Base-by-base conservation (phyloP, 2,329 filamentous ascomycete genomes). In the Hymenotorrendiella dingleyae region DNA sequence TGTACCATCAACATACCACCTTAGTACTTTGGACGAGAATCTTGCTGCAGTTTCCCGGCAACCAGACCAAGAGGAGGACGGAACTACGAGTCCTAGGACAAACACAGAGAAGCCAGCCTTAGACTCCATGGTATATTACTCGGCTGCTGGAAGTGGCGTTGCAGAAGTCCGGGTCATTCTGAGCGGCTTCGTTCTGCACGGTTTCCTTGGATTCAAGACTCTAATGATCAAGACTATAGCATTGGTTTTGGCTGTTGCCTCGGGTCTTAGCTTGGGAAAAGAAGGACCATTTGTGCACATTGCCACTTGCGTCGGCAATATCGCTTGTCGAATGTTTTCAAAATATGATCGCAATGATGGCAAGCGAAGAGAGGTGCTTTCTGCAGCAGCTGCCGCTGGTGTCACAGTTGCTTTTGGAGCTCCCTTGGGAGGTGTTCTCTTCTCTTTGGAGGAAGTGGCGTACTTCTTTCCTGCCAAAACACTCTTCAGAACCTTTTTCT, bases 401-500 rank as follows among this genome's bases (percentile, higher is more conserved):
- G 88, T 97, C 4, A 86, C 90, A 9, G 91, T 97, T 23, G 91
- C 91, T 10, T 97, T 97, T 61, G 91, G 91, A 27, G 89, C 91
- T 1, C 91, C 91, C 1, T 80, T 86, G 30, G 88, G 89, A 7
- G 91, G 91, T 40, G 89, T 96, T 1, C 72, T 97, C 3, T 97
- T 97, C 64, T 89, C 88, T 24, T 66, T 97, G 22, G 93, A 98
- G 65, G 93, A 97, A 72, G 90, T 97, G 49, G 80, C 86, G 54
- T 97, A 97, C 64, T 97, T 97, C 65, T 97, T 97, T 62, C 91
- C 93, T 0, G 88, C 91, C 5, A 97, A 98, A 68, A 97, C 91
- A 0, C 75, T 98, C 7, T 98, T 98, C 69, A 75, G 93, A 40
- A 97, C 93, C 0, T 98, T 98, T 65, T 97, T 97, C 66, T 97